Base-by-base conservation (phyloP, 2,329 filamentous ascomycete genomes). In the Neonectria ditissima region DNA sequence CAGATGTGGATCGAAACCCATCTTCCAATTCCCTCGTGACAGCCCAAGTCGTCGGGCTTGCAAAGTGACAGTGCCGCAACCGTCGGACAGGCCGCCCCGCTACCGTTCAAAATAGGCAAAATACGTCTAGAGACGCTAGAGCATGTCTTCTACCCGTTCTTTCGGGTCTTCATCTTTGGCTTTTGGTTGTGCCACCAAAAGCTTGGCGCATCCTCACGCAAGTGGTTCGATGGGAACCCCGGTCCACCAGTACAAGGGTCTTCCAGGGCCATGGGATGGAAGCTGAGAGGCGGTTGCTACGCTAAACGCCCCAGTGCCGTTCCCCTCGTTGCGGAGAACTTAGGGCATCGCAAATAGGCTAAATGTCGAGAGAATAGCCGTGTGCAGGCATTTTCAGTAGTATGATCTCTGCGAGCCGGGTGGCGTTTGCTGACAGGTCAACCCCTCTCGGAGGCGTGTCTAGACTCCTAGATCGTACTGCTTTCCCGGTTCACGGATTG, bases 291-390 rank as follows among this genome's bases (percentile, higher is more conserved):
- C 20, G 10, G 28, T 37, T 18, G 44, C 37, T 48, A 32, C 41
- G 18, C 26, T 16, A 18, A 10, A 39, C 16, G 7, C 2, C 20
- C 20, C 24, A n/a, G 48, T 26, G 39, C 34, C 16, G 41, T 11
- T n/a, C 11, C 30, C 4, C 26, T 43, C 11, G 10, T 20, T 37
- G 37, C 11, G 32, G 26, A 28, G 34, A 43, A 41, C 13, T 20
- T 11, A 13, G 32, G 58, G 41, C 26, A 3, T 22, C 9, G 37
- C 34, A 51, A 37, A 55, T 55, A 61, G 58, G 13, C 58, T 61
- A 55, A 61, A 61, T 61, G 28, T 7, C 20, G 20, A 26, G 43
- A 55, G 26, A 61, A 61, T 55, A 51, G 28, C 58, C 20, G 47
- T 11, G 11, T 10, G 34, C 2, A 20, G 20, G 9, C 8, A 26